Percentiles rank a stretch among this genome's conserved stretches.
Conservation (phyloP, 1,284 basidiomycete genomes). For the Tremellales sp. region DNA sequence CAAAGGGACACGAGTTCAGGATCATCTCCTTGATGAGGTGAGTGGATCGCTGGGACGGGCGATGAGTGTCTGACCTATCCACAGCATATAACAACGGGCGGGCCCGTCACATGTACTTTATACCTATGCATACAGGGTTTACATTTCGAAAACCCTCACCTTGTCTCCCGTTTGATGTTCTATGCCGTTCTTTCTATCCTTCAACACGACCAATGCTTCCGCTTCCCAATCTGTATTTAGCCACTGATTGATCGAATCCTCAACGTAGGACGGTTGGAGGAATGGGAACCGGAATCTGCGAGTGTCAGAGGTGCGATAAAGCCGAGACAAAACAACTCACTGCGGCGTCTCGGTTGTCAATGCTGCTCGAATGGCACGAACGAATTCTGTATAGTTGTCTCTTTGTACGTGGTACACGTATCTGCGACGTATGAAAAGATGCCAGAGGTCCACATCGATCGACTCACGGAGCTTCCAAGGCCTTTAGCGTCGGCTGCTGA, state of each 20-base stretch:
- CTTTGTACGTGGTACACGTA: constrained; percentile 22
- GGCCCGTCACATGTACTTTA: no score
- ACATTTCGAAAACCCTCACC: no score
- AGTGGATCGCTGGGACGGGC: no score
- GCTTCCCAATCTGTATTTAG: constrained; percentile 21
- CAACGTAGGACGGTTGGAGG: constrained; percentile 13
- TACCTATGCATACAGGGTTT: no score
- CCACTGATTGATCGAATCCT: constrained; percentile 14
- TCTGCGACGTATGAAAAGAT: not conserved
- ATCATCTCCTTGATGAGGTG: constrained; percentile 40
- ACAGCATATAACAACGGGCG: no score
- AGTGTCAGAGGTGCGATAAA: no score
- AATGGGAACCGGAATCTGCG: constrained; percentile 12
- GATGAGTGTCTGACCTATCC: no score
- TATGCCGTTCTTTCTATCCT: constrained; percentile 15
- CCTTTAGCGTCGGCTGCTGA: constrained; percentile 11
- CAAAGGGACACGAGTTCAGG: constrained; percentile 36
- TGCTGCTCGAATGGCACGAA: constrained; percentile 15
- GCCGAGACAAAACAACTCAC: no score
- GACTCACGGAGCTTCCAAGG: constrained; percentile 8
- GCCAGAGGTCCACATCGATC: not conserved
- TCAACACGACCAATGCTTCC: constrained; percentile 19
- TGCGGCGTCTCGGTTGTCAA: constrained; percentile 15
- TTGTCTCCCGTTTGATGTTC: no score
- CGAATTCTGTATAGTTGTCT: constrained; percentile 17